Evolutionary conservation across 345 rosid genomes (phyloP).

Genomic region (Brassica carinata): DNA sequence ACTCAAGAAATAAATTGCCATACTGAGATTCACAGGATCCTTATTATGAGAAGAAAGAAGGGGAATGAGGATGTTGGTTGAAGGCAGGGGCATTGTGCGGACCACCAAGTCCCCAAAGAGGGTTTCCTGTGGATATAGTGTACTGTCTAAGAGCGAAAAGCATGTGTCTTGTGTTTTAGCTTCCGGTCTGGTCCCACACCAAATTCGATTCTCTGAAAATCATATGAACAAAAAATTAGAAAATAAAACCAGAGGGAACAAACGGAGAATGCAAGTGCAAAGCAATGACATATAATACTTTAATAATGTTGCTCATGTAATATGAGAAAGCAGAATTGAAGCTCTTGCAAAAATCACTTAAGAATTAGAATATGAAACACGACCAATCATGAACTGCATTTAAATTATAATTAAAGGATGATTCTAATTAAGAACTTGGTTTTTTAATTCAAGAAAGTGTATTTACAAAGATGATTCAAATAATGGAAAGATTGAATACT

Average conservation of each 20-base stretch:
- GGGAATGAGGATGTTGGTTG: conserved; percentile 29
- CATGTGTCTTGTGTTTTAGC: conserved; percentile 57
- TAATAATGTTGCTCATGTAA: neutral
- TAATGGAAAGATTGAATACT: too few species aligned
- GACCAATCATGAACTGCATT: too few species aligned
- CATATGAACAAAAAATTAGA: conserved; percentile 10
- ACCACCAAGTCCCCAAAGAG: conserved; percentile 60
- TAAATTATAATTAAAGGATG: too few species aligned
- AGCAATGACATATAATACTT: neutral
- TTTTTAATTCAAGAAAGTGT: too few species aligned
- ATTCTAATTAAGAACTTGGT: too few species aligned
- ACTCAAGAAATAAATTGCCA: conserved; percentile 75
- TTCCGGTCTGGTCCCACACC: conserved; percentile 89
- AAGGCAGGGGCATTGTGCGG: conserved; percentile 83
- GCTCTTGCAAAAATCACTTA: too few species aligned
- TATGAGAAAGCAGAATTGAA: too few species aligned
- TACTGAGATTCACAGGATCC: conserved; percentile 90
- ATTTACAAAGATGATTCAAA: too few species aligned
- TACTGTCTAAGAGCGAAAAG: conserved; percentile 62
- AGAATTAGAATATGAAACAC: too few species aligned
- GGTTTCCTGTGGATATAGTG: conserved; percentile 60
- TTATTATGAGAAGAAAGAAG: conserved; percentile 53
- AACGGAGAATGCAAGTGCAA: neutral
- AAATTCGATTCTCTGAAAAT: conserved; percentile 72
- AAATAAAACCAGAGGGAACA: conserved; percentile 15